phyloP scores from a whole-genome alignment of 331 rosid species.

The Erythrophleum ivorense region DNA sequence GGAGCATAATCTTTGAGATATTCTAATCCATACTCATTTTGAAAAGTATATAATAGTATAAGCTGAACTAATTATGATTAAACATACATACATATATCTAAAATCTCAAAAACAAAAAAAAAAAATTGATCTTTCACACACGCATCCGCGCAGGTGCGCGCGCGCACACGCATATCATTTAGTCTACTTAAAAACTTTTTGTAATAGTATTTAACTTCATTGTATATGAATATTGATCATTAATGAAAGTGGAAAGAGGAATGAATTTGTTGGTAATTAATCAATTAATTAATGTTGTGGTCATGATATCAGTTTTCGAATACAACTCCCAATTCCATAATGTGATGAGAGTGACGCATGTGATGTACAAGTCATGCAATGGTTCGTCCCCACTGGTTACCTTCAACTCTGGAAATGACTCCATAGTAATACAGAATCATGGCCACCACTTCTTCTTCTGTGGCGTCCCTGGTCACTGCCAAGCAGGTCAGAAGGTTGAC shows the following conservation, averaged over 20 bases:
- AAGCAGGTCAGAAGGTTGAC: conserved; percentile 91
- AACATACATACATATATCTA: no score
- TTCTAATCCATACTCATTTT: not conserved
- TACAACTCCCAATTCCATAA: conserved; percentile 81
- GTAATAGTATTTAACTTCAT: no score
- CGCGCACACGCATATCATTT: no score
- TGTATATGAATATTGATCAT: not conserved
- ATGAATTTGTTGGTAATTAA: not conserved
- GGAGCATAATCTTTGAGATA: not conserved
- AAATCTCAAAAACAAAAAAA: no score
- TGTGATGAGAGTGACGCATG: conserved; percentile 86
- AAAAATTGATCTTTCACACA: no score
- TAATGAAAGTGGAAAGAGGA: not conserved
- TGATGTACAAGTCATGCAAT: conserved; percentile 87
- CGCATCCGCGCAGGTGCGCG: no score
- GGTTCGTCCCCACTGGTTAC: conserved; percentile 68
- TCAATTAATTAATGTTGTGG: not conserved
- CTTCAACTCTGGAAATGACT: conserved; percentile 76
- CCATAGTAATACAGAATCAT: conserved; percentile 54
- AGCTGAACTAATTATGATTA: not conserved
- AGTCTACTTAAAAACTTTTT: no score
- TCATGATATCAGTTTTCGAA: conserved; percentile 55
- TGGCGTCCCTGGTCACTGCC: conserved; percentile 96
- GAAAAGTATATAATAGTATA: not conserved
- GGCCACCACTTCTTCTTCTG: conserved; percentile 92